Base-by-base conservation (phyloP, 1,284 basidiomycete genomes). In the Fistulinella cinereoalba region DNA sequence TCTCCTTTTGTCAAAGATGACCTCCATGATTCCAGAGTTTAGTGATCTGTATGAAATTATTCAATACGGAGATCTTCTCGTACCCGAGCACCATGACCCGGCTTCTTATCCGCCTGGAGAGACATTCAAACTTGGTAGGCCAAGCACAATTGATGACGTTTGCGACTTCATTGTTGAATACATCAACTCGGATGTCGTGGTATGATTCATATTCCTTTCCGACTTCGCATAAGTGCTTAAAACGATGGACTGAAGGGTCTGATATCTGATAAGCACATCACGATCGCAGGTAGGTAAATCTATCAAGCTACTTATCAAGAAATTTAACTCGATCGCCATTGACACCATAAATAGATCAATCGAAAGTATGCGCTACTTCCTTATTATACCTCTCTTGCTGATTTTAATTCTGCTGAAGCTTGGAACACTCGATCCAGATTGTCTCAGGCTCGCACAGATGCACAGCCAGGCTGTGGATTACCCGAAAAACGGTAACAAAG, bases 131-230 rank as follows among this genome's bases (percentile, higher is more conserved):
- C 67, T 88, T 2, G 73, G 76, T 4, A 71, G 77, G 21, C 71
- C 79, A 2, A 81, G 81, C 50, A 81, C 76, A 0, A 77, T 91
- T 6, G 74, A 84, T 2, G 88, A 92, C 54, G 81, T 92, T 2
- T 85, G 83, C 51, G 76, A 91, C 52, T 93, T 93, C 60, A 74
- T 93, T 24, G 79, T 92, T 18, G 82, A 92, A 55, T 93, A 88
- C 50, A 88, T 91, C 57, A 79, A 86, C 51, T 88, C 86, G 0
- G 88, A 92, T 57, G 75, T 88, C 28, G 65, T 86, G 69, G 85
- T 87, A 65, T 25, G 46, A 24, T 1, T 3, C 16, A 18, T 43
- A 9, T 21, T 37, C 23, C 15, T 21, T 23, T 29, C 32, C 9
- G 15, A 45, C 28, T 4, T 13, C 13, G 4, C 21, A 41, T 4